Conservation (phyloP, 179 eudicot species). For the Patellifolia procumbens region DNA sequence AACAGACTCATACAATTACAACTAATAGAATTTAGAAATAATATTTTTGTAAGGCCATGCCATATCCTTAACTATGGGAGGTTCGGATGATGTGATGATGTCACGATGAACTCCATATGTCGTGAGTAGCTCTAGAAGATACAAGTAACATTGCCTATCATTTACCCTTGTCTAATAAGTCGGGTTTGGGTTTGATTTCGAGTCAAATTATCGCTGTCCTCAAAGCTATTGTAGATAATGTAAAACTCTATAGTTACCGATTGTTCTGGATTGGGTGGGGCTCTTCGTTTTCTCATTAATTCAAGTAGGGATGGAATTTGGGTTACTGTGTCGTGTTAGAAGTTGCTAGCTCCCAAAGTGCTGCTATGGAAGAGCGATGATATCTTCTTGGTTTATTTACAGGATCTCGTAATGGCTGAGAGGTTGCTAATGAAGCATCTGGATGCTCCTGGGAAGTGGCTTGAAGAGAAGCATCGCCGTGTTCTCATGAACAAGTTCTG, state of each 20-base stretch:
- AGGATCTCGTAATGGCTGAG: constrained; percentile 99
- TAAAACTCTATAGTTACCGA: too few relatives aligned
- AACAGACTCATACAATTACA: too few relatives aligned
- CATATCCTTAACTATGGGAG: too few relatives aligned
- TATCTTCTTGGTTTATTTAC: constrained; percentile 20
- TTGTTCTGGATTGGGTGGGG: too few relatives aligned
- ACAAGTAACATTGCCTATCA: neutral
- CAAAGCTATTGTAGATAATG: too few relatives aligned
- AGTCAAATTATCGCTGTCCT: too few relatives aligned
- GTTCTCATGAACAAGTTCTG: constrained; percentile 92
- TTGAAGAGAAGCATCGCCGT: constrained; percentile 82
- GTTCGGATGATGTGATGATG: too few relatives aligned
- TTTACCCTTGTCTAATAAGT: neutral
- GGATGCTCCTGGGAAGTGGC: constrained; percentile 92
- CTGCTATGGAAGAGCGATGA: neutral
- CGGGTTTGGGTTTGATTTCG: too few relatives aligned
- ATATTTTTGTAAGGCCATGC: too few relatives aligned
- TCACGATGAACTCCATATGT: too few relatives aligned
- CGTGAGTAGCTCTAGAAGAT: neutral
- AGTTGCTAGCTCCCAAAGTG: neutral
- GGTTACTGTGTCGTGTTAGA: neutral
- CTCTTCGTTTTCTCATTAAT: too few relatives aligned
- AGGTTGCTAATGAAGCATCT: constrained; percentile 94
- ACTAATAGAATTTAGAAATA: too few relatives aligned
- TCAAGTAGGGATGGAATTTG: neutral